Percentiles rank a stretch among this genome's conserved stretches.
These are phyloP conservation scores for Talaromyces sp. DNA, from an alignment of 2,329 filamentous ascomycete species.

Conservation along the genomic window DNA sequence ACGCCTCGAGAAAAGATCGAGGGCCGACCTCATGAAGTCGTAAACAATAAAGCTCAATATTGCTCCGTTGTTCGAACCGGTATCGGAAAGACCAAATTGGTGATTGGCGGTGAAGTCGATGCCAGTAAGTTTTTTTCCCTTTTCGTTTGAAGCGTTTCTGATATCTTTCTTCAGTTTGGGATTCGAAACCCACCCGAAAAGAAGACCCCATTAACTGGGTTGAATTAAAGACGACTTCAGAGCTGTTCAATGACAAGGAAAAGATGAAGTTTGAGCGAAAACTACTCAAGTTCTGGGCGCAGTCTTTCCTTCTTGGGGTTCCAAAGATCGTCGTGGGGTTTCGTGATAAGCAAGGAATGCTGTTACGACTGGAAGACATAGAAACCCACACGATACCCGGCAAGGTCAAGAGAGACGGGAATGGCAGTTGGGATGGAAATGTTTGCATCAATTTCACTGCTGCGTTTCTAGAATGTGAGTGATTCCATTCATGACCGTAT, in stretches of 20 bases:
- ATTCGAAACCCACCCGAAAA: constrained; percentile 63
- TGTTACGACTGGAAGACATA: constrained; percentile 69
- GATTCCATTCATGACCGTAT: neutral
- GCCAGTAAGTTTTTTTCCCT: constrained; percentile 52
- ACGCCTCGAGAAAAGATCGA: constrained; percentile 74
- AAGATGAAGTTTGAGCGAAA: constrained; percentile 78
- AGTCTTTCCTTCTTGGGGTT: constrained; percentile 89
- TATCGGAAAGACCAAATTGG: constrained; percentile 66
- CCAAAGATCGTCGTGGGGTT: constrained; percentile 90
- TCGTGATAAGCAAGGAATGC: constrained; percentile 64
- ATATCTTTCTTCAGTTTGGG: constrained; percentile 59
- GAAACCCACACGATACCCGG: constrained; percentile 73
- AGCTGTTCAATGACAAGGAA: constrained; percentile 63
- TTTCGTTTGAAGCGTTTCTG: constrained; percentile 1
- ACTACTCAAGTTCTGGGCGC: constrained; percentile 92
- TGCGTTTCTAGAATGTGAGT: constrained; percentile 68
- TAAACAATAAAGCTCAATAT: constrained; percentile 90
- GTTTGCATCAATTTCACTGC: constrained; percentile 87
- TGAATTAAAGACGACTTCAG: constrained; percentile 85
- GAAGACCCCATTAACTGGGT: constrained; percentile 80
- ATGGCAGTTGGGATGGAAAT: constrained; percentile 80
- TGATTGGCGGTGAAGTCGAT: constrained; percentile 92
- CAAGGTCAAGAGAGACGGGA: constrained; percentile 61
- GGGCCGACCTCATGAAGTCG: constrained; percentile 60
- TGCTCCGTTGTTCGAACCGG: constrained; percentile 89